Evolutionary conservation across 1,284 basidiomycete genomes (phyloP).

Genomic region (Sanghuangporus sanghuang): DNA sequence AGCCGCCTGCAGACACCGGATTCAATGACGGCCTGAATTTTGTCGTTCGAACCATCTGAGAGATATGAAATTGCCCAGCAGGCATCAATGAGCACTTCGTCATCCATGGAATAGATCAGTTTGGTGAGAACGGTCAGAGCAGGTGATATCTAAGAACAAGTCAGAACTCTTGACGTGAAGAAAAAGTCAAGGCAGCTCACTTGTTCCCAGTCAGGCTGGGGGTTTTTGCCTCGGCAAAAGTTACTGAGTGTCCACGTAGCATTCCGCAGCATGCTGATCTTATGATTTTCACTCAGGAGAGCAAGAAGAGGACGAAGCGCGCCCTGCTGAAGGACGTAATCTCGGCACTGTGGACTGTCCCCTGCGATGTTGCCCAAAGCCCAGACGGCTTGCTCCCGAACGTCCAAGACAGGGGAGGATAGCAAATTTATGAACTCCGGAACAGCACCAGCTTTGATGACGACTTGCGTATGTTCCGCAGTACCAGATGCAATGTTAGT

Average conservation of each 20-base stretch:
- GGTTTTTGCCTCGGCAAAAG: slow-evolving; percentile 95
- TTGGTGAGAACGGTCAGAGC: slow-evolving; percentile 95
- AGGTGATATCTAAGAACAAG: slow-evolving; percentile 77
- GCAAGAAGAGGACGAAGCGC: slow-evolving; percentile 69
- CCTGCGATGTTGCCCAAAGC: slow-evolving; percentile 95
- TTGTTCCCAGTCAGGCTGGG: slow-evolving; percentile 93
- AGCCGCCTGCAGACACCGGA: slow-evolving; percentile 96
- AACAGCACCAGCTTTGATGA: slow-evolving; percentile 91
- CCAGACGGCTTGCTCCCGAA: slow-evolving; percentile 97
- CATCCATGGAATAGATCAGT: slow-evolving; percentile 98
- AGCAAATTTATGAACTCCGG: slow-evolving; percentile 97
- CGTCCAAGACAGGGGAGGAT: slow-evolving; percentile 83
- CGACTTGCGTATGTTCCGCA: slow-evolving; percentile 97
- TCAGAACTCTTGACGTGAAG: slow-evolving; percentile 47
- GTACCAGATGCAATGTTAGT: slow-evolving; percentile 99
- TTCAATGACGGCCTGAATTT: slow-evolving; percentile 99
- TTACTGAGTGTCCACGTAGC: slow-evolving; percentile 98
- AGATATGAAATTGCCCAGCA: slow-evolving; percentile 99
- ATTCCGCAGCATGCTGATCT: slow-evolving; percentile 95
- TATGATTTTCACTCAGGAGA: slow-evolving; percentile 82
- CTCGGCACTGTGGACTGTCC: slow-evolving; percentile 90
- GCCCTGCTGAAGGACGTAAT: slow-evolving; percentile 81
- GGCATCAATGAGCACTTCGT: slow-evolving; percentile 98
- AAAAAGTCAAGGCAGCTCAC: slow-evolving; percentile 39
- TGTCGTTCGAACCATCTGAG: slow-evolving; percentile 98